Conservation (phyloP, 139 green algal genomes). For the Coccomyxa sp. region DNA sequence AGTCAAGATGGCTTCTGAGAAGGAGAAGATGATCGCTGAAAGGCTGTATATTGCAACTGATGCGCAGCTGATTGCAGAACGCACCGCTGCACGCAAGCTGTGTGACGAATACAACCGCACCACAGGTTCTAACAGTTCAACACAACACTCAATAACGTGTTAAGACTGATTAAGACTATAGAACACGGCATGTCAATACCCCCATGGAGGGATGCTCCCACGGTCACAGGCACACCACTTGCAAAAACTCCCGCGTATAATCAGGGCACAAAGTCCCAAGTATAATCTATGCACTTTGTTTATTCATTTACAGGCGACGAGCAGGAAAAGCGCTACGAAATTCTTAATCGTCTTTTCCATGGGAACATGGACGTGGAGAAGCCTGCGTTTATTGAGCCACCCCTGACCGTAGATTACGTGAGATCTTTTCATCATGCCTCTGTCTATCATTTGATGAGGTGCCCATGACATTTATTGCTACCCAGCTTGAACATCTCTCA, state of each 20-base stretch:
- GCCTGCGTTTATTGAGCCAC: slow-evolving; percentile 45
- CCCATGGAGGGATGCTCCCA: background rate
- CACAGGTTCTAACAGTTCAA: background rate
- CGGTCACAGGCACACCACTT: background rate
- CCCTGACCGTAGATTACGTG: slow-evolving; percentile 40
- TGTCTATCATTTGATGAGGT: background rate
- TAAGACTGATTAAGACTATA: background rate
- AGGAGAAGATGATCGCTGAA: slow-evolving; percentile 28
- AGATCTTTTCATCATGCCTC: background rate
- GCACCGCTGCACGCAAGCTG: slow-evolving; percentile 14
- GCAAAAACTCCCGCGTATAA: background rate
- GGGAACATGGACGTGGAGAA: slow-evolving; percentile 17
- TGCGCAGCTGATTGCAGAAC: slow-evolving; percentile 25
- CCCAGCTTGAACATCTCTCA: background rate
- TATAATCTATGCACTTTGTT: background rate
- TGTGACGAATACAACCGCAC: slow-evolving; percentile 22
- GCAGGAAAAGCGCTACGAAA: background rate
- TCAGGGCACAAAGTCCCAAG: background rate
- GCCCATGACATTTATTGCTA: background rate
- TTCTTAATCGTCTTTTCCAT: slow-evolving; percentile 28
- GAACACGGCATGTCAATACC: background rate
- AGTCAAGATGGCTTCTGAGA: slow-evolving; percentile 7
- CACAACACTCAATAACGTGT: background rate
- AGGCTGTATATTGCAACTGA: slow-evolving; percentile 33
- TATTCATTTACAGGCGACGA: background rate